Base-by-base conservation (phyloP, 2,329 filamentous ascomycete species). In the Ophiosphaerella korrae region DNA sequence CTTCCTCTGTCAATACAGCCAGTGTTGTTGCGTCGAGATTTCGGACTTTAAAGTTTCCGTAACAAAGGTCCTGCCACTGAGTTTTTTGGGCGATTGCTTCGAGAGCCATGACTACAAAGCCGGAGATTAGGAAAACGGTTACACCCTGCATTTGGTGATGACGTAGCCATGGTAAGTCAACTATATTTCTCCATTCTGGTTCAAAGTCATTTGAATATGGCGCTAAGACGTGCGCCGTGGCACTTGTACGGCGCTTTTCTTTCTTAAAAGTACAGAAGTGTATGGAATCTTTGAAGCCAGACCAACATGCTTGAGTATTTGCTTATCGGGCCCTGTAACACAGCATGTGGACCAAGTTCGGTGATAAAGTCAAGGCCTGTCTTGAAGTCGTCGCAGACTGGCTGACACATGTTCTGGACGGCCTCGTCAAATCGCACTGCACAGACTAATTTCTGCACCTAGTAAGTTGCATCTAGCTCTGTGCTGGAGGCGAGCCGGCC, bases 161-260 rank as follows among this genome's bases (percentile, higher is more conserved):
- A 0, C 64, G 62, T 4, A 82, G 55, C 81, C 81, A 83, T 0
- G 77, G 76, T 1, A 69, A 66, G 3, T 76, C 72, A 9, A 81
- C 66, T n/a, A 78, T 66, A 40, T 79, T 78, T n/a, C 79, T 71
- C 81, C 81, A 83, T 29, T 50, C 54, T 0, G 69, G 64, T 36
- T 52, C 46, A 23, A 47, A 26, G 13, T 55, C 49, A 35, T 53
- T 55, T 64, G 66, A 31, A 67, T 66, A 57, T 12, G 51, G 42
- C 13, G 50, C 51, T 14, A 55, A 9, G 4, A 70, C 60, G 18
- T 75, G 44, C 46, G 12, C 42, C 18, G 23, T 49, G 33, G 29
- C 29, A 35, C 26, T 54, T 52, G 41, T 38, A 62, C 29, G 14
- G 65, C 37, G 61, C 60, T 65, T 26, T 58, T 34, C 40, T 70